phyloP scores from a whole-genome alignment of 2,329 filamentous ascomycete genomes.

The Metarhizium robertsii region DNA sequence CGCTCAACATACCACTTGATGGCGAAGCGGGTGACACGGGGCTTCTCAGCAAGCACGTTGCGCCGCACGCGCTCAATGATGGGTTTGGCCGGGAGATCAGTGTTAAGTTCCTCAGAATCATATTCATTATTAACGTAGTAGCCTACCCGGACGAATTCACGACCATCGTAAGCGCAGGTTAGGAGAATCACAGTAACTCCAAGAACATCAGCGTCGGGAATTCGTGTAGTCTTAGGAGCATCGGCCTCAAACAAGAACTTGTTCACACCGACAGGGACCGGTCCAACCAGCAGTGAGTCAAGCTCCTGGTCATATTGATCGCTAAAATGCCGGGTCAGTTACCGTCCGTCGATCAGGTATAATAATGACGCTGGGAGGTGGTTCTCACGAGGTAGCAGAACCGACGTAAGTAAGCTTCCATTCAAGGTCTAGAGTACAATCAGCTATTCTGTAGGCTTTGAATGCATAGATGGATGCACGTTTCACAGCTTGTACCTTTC shows the following conservation, averaged over 20 bases:
- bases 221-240: conserved; percentile 78
- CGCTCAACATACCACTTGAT: conserved; percentile 84
- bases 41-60: conserved; percentile 94
- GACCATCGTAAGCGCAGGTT: conserved; percentile 90
- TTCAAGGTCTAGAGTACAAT: conserved; percentile 64
- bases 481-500: conserved; percentile 53
- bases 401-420: conserved; percentile 99
- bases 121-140: conserved; percentile 99
- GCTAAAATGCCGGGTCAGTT: conserved; percentile 32
- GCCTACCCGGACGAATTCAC: conserved; percentile 94
- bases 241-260: conserved; percentile 98
- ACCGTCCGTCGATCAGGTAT: background rate
- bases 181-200: conserved; percentile 95
- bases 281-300: conserved; percentile 89
- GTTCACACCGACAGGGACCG: conserved; percentile 96
- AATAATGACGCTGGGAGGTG: conserved; percentile 10
- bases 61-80: conserved; percentile 85
- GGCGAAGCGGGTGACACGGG: conserved; percentile 89
- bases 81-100: conserved; percentile 85
- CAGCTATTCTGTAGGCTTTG: background rate
- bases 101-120: conserved; percentile 78
- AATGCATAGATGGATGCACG: background rate
- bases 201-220: conserved; percentile 89
- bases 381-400: conserved; percentile 84
- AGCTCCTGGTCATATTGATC: conserved; percentile 98